phyloP scores from a whole-genome alignment of 257 asterid species.

The Solanum appendiculatum region DNA sequence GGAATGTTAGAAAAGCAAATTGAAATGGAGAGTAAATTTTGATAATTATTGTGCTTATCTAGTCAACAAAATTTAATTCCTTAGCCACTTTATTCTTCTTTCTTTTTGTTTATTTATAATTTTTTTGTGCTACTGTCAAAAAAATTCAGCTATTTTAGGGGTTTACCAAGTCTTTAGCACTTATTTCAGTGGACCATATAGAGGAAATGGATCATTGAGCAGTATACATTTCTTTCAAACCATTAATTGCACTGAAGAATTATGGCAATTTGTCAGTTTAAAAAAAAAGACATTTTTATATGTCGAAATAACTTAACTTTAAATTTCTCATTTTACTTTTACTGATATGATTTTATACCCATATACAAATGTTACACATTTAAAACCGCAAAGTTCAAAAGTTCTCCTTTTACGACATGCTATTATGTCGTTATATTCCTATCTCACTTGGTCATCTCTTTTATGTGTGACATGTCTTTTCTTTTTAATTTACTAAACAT shows the following conservation, averaged over 20 bases:
- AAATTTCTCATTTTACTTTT: neutral
- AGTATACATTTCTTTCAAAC: neutral
- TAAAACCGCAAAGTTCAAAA: neutral
- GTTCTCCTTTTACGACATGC: neutral
- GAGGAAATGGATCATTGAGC: neutral
- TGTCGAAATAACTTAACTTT: neutral
- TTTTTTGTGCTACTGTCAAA: neutral
- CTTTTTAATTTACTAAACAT: too few species aligned
- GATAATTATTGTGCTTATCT: neutral
- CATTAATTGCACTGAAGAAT: neutral
- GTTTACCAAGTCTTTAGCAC: neutral
- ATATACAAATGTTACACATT: too few species aligned
- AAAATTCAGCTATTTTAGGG: neutral
- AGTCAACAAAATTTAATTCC: neutral
- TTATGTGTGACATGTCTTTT: neutral
- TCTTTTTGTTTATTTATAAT: neutral
- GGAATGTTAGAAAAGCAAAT: neutral
- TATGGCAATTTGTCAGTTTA: neutral
- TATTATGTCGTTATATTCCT: neutral
- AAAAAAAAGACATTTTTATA: neutral
- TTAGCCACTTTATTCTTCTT: neutral
- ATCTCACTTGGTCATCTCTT: neutral
- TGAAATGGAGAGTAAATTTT: neutral
- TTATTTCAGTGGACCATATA: neutral
- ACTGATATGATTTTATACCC: neutral